Percentiles rank a stretch among this genome's conserved stretches.
These are phyloP conservation scores for Peribolospora baueri DNA, from an alignment of 768 basidiomycete species.

Conservation along the genomic window DNA sequence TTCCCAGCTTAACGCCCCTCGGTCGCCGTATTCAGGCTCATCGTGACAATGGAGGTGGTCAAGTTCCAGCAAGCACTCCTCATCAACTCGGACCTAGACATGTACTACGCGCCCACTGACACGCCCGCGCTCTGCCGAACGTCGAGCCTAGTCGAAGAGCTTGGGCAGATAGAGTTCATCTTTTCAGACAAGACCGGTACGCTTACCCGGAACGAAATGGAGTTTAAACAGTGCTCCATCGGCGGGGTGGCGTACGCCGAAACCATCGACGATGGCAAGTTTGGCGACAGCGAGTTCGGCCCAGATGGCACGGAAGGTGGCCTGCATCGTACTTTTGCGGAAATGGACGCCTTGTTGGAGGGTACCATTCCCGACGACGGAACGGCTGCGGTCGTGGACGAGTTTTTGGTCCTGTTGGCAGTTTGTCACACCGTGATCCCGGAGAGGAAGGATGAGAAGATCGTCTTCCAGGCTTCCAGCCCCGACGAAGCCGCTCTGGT, in stretches of 20 bases:
- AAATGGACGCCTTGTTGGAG: constrained; percentile 30
- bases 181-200: constrained; percentile 92
- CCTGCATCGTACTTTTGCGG: constrained; percentile 34
- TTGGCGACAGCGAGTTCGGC: constrained; percentile 34
- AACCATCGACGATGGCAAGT: constrained; percentile 62
- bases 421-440: constrained; percentile 99
- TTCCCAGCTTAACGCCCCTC: neutral
- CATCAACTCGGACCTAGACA: constrained; percentile 76
- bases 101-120: constrained; percentile 88
- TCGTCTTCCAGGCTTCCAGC: constrained; percentile 81
- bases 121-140: constrained; percentile 95
- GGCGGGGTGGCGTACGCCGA: constrained; percentile 77
- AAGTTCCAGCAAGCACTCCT: constrained; percentile 93
- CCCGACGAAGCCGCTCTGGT: constrained; percentile 95
- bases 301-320: constrained; percentile 29
- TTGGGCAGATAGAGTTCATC: constrained; percentile 91
- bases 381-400: constrained; percentile 29
- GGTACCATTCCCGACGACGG: constrained; percentile 15
- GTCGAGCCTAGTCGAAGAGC: constrained; percentile 88
- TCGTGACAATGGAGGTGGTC: constrained; percentile 98
- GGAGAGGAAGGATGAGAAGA: constrained; percentile 64
- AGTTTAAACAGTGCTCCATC: constrained; percentile 71
- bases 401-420: constrained; percentile 60
- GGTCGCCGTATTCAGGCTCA: constrained; percentile 28
- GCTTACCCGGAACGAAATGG: constrained; percentile 93